A percentile compares a stretch with the other conserved stretches of the same genome.
Conservation (phyloP, 1,139 yeast species). For the Magnusiomyces tetraspermus region DNA sequence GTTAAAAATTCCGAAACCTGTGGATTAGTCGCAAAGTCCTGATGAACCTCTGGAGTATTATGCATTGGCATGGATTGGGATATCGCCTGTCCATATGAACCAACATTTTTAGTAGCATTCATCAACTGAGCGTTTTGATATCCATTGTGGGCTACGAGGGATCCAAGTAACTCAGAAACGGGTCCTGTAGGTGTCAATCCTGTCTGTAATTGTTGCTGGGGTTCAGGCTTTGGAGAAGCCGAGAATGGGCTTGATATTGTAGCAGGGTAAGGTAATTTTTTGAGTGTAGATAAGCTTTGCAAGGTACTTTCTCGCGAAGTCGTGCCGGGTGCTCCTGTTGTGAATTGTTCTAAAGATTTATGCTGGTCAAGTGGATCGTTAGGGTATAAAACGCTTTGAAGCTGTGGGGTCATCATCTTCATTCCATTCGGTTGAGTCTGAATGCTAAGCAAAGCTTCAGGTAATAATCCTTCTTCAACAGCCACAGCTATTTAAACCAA, state of each 20-base stretch:
- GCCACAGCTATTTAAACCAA: conserved; percentile 20
- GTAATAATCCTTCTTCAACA: conserved; percentile 23
- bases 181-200: neutral
- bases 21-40: neutral
- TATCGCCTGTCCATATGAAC: neutral
- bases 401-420: conserved; percentile 14
- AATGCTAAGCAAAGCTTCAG: conserved; percentile 16
- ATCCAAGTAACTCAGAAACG: no score
- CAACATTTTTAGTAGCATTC: no score
- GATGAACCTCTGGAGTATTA: neutral
- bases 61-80: neutral
- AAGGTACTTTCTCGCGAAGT: conserved; percentile 10
- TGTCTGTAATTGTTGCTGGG: neutral
- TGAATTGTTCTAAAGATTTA: conserved; percentile 14
- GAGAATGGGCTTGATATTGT: neutral
- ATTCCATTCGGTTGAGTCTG: conserved; percentile 7
- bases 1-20: neutral
- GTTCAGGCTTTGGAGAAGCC: neutral
- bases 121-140: no score
- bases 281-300: neutral
- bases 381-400: conserved; percentile 1
- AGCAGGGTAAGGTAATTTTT: conserved; percentile 3
- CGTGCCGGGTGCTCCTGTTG: conserved; percentile 19
- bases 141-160: no score
- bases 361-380: conserved; percentile 18